phyloP scores from a whole-genome alignment of 768 basidiomycete species.

The Sarcodon aspratus region DNA sequence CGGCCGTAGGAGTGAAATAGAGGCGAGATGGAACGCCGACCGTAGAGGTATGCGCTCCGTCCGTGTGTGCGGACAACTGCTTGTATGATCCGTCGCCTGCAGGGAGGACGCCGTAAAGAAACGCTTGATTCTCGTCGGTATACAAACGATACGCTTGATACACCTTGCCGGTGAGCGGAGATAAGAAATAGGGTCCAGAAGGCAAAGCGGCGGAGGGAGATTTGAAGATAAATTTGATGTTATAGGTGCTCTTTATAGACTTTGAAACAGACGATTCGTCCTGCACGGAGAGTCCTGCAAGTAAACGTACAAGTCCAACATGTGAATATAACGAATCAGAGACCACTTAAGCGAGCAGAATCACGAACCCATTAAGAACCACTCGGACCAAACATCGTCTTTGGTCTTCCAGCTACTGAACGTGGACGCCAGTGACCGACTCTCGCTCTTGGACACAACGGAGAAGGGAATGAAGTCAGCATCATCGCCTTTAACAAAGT shows the following conservation, averaged over 20 bases:
- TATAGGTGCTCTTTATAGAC: too few species aligned
- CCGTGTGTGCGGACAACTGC: constrained; percentile 12
- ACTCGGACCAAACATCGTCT: constrained; percentile 15
- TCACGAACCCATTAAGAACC: constrained; percentile 11
- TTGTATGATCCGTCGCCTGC: constrained; percentile 19
- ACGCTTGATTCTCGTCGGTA: constrained; percentile 32
- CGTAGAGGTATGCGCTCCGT: constrained; percentile 14
- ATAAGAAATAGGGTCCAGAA: constrained; percentile 16
- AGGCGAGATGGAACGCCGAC: constrained; percentile 43
- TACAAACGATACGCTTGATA: constrained; percentile 26
- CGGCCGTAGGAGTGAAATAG: constrained; percentile 17
- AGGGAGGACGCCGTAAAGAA: constrained; percentile 31
- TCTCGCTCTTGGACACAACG: constrained; percentile 7
- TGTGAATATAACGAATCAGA: not conserved
- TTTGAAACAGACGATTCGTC: constrained; percentile 12
- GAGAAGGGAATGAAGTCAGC: constrained; percentile 12
- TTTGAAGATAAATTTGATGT: too few species aligned
- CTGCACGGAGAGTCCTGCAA: constrained; percentile 1
- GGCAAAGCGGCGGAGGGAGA: constrained; percentile 4
- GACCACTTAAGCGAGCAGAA: not conserved
- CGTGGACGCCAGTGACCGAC: constrained; percentile 5
- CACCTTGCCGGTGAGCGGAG: constrained; percentile 12
- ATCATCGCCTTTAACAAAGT: not conserved
- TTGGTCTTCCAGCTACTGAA: constrained; percentile 4
- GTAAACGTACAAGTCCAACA: not conserved